Conservation (phyloP, 83 land plant species). For the Picea engelmannii region DNA sequence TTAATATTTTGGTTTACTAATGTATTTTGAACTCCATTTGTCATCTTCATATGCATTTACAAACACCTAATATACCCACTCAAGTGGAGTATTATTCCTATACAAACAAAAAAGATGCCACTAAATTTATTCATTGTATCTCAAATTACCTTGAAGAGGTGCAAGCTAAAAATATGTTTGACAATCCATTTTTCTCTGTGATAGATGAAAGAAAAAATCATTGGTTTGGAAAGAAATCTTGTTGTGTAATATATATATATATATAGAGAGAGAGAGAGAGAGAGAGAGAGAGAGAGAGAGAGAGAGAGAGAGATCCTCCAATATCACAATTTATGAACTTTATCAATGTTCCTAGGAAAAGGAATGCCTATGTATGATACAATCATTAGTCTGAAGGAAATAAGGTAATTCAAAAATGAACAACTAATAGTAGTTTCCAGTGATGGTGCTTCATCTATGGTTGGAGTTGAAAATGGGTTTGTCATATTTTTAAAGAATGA, state of each 20-base stretch:
- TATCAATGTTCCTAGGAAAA: neutral
- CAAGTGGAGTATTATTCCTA: no score
- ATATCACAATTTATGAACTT: neutral
- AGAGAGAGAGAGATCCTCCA: no score
- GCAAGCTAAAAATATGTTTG: neutral
- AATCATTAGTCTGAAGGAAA: neutral
- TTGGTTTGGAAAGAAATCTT: no score
- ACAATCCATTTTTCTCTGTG: neutral
- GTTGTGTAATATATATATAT: no score
- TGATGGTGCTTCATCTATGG: neutral
- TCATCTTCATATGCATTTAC: no score
- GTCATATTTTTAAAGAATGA: neutral
- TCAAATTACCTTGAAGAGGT: neutral
- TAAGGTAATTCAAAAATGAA: neutral
- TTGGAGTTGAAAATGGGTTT: neutral
- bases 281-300: no score
- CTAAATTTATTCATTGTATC: neutral
- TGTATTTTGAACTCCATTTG: no score
- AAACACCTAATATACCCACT: no score
- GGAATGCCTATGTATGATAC: neutral
- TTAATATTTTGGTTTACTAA: no score
- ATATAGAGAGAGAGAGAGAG: no score
- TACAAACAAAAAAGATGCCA: neutral
- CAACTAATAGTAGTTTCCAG: neutral
- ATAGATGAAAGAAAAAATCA: neutral